Conservation (phyloP, 1,139 yeast species). For the Kodamaea derodonti region DNA sequence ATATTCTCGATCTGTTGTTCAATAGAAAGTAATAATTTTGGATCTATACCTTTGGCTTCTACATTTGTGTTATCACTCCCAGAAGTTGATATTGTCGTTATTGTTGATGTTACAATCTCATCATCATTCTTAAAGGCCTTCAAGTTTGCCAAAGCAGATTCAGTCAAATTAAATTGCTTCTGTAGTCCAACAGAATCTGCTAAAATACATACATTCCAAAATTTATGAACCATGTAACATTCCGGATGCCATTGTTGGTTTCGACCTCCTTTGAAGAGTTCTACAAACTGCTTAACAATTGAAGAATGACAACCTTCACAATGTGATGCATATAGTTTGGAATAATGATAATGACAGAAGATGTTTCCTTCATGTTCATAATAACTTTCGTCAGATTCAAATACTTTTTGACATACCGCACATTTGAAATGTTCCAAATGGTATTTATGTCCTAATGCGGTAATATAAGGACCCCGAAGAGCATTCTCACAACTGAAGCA, state of each 20-base stretch:
- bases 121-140: slow-evolving; percentile 11
- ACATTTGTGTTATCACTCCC: slow-evolving; percentile 5
- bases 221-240: slow-evolving; percentile 95
- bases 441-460: slow-evolving; percentile 88
- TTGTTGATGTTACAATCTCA: slow-evolving; percentile 1
- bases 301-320: slow-evolving; percentile 95
- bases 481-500: slow-evolving; percentile 85
- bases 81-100: slow-evolving; percentile 1
- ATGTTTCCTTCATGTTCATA: slow-evolving; percentile 83
- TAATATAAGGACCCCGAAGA: slow-evolving; percentile 87
- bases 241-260: slow-evolving; percentile 99
- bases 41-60: slow-evolving; percentile 28
- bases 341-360: slow-evolving; percentile 89
- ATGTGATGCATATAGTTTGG: slow-evolving; percentile 76
- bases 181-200: slow-evolving; percentile 60
- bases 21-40: slow-evolving; percentile 49
- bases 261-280: slow-evolving; percentile 86
- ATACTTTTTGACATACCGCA: slow-evolving; percentile 79
- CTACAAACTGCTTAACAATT: slow-evolving; percentile 90
- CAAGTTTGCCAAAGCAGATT: slow-evolving; percentile 9
- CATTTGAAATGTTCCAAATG: slow-evolving; percentile 96
- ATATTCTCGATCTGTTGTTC: slow-evolving; percentile 66
- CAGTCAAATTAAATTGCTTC: slow-evolving; percentile 20
- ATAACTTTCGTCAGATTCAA: slow-evolving; percentile 89
- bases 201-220: slow-evolving; percentile 88